Evolutionary conservation across 75 land plant genomes (phyloP), one percentile per base, ranked within the genome.

Genomic region (Pinus tabuliformis): DNA sequence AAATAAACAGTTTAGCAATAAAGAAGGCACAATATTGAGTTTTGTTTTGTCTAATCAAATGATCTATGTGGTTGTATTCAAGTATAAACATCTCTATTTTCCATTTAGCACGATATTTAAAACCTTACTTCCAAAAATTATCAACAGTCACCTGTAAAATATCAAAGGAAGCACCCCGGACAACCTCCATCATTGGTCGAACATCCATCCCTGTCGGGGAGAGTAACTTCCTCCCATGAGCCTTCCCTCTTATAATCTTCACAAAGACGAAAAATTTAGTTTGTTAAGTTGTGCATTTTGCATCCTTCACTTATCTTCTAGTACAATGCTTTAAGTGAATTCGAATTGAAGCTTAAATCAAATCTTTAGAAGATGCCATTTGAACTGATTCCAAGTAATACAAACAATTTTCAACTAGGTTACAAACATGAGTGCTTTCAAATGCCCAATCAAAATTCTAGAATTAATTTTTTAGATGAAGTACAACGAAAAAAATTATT

Each of bases 101-200:
- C 54, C n/a, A 21, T 20, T 68, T 39, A 11, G 24, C 49, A 42
- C 33, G 1, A 21, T 37, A 20, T 42, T 20, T 18, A 42, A 39
- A 1, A 6, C 33, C 4, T 64, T 28, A 26, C 16, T 64, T 16
- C 33, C 68, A 64, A 36, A 36, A 5, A 64, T 28, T 4, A 64
- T 64, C 30, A 26, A 64, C 13, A 64, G 56, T 54, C 26, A 96
- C 99, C 95, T 94, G 97, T 84, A 97, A 78, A 4, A 97, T 97
- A 76, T 87, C 92, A 83, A 97, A 97, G 5, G 94, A 89, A 62
- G 99, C 99, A 59, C 93, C 95, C 81, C 88, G 93, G 30, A 97
- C 99, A 73, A 97, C 92, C 81, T 97, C 98, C 99, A 97, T 97
- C 99, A 97, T 97, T 59, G 99, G 99, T 15, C 99, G 86, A 4